A percentile compares a stretch with the other conserved stretches of the same genome.
Evolutionary conservation across 1,139 yeast species (phyloP).

Genomic region (Pneumocystis murina): DNA sequence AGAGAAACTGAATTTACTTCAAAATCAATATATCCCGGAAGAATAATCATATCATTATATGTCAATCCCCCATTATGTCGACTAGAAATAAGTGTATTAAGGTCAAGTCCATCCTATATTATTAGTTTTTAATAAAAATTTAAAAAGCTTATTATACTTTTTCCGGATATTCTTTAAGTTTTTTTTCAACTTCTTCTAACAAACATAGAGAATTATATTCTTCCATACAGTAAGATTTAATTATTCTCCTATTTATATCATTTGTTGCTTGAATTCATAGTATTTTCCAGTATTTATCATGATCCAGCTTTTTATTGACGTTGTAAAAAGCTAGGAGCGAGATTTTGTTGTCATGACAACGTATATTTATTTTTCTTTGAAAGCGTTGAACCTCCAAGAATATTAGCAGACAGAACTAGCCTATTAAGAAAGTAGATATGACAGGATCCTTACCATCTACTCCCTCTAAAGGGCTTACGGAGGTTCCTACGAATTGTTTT

Average conservation of each 20-base stretch:
- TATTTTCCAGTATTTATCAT: background rate
- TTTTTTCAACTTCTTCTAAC: background rate
- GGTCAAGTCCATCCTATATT: constrained; percentile 63
- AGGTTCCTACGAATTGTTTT: background rate
- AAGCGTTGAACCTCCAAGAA: background rate
- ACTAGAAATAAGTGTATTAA: constrained; percentile 77
- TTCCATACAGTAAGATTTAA: background rate
- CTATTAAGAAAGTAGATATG: background rate
- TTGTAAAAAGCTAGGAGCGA: no score
- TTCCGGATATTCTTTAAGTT: background rate
- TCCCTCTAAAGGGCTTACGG: background rate
- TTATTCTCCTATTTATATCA: background rate
- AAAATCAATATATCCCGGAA: constrained; percentile 66
- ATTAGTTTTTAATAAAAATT: background rate
- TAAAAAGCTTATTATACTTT: background rate
- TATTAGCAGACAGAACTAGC: background rate
- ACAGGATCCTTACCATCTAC: background rate
- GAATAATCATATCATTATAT: constrained; percentile 84
- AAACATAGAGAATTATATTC: background rate
- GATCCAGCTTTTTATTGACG: no score
- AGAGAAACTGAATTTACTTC: constrained; percentile 63
- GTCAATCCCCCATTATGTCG: constrained; percentile 87
- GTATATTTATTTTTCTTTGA: background rate
- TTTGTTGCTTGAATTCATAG: background rate
- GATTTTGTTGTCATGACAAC: background rate